phyloP scores from a whole-genome alignment of 257 asterid species.

The Nicotiana tabacum region DNA sequence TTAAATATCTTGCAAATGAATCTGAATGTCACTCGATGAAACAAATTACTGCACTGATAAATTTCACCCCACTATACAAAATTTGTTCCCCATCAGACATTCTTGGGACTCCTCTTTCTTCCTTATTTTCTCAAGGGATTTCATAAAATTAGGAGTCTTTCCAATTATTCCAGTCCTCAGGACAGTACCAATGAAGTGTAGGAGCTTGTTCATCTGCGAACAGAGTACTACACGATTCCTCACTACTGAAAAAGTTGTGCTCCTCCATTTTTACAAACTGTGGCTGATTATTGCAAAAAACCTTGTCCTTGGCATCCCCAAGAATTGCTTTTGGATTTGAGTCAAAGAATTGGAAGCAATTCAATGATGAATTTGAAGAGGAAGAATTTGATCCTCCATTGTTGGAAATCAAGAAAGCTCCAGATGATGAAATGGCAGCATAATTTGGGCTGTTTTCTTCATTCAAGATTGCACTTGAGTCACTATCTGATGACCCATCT shows the following conservation, averaged over 20 bases:
- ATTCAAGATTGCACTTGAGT: slow-evolving; percentile 74
- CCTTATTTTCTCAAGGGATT: background rate
- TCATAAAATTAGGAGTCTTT: background rate
- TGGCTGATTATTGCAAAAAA: slow-evolving; percentile 25
- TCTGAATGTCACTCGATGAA: too few relatives aligned
- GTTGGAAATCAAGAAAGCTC: slow-evolving; percentile 23
- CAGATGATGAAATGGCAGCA: slow-evolving; percentile 41
- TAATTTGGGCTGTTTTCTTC: slow-evolving; percentile 52
- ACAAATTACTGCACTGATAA: background rate
- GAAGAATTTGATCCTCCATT: background rate
- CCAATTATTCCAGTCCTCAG: slow-evolving; percentile 76
- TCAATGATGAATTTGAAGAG: background rate
- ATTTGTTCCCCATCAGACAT: background rate
- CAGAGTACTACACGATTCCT: slow-evolving; percentile 67
- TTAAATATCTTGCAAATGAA: too few relatives aligned
- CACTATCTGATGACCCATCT: slow-evolving; percentile 73
- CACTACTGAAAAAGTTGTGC: slow-evolving; percentile 59
- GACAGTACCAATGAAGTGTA: slow-evolving; percentile 64
- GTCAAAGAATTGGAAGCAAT: slow-evolving; percentile 28
- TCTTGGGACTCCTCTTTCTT: background rate
- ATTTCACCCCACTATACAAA: background rate
- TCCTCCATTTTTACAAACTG: slow-evolving; percentile 79
- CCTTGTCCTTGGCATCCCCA: slow-evolving; percentile 28
- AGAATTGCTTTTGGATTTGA: slow-evolving; percentile 22
- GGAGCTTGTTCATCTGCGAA: slow-evolving; percentile 87